A percentile compares a stretch with the other conserved stretches of the same genome.
Conservation (phyloP, 441 rosid genomes). For the Dalechampia spathulata region DNA sequence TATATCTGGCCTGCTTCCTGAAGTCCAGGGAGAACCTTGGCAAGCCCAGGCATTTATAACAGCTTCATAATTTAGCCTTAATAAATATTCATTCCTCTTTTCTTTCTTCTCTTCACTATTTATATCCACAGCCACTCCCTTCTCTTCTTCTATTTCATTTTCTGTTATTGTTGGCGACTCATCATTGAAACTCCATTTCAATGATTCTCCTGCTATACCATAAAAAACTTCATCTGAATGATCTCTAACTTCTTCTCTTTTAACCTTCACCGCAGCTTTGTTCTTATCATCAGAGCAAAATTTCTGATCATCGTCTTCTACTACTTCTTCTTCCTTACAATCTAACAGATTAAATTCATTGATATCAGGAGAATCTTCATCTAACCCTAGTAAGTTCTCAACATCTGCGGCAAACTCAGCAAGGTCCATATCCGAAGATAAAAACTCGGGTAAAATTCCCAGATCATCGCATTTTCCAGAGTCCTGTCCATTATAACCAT, state of each 20-base stretch:
- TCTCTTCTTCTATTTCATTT: slow-evolving; percentile 27
- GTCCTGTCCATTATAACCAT: slow-evolving; percentile 15
- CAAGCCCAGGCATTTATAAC: slow-evolving; percentile 67
- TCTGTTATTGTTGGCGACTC: slow-evolving; percentile 10
- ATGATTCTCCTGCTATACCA: slow-evolving; percentile 9
- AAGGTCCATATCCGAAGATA: slow-evolving; percentile 47
- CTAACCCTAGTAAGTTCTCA: slow-evolving; percentile 37
- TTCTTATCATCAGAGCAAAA: background rate
- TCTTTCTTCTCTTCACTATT: slow-evolving; percentile 17
- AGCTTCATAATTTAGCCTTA: slow-evolving; percentile 60
- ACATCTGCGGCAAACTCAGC: slow-evolving; percentile 49
- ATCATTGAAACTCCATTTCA: slow-evolving; percentile 24
- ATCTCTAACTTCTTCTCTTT: slow-evolving; percentile 26
- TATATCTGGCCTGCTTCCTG: slow-evolving; percentile 40
- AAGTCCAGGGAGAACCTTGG: slow-evolving; percentile 64
- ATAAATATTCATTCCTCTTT: slow-evolving; percentile 25
- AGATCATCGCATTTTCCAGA: slow-evolving; percentile 21
- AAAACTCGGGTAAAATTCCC: slow-evolving; percentile 27
- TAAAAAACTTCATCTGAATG: slow-evolving; percentile 14
- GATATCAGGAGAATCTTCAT: slow-evolving; percentile 20
- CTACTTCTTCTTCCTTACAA: slow-evolving; percentile 31
- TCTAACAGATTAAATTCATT: slow-evolving; percentile 23
- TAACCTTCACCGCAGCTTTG: slow-evolving; percentile 20
- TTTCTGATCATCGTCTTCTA: slow-evolving; percentile 4
- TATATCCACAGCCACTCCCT: too few relatives aligned